phyloP scores from a whole-genome alignment of 495 filamentous ascomycete species.

The Talaromyces nanjingensis region DNA sequence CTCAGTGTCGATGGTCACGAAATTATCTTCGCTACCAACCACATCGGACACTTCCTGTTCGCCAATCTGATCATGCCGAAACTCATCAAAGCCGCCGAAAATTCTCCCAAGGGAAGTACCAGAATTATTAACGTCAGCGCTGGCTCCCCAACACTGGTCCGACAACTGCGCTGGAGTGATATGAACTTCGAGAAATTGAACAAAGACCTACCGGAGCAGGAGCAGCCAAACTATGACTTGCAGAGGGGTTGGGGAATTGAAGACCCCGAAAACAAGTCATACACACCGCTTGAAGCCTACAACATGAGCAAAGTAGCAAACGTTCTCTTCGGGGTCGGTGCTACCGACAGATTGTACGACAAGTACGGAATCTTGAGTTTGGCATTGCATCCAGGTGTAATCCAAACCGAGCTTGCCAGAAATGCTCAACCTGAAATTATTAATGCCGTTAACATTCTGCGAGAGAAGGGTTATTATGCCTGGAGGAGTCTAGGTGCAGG shows the following conservation, averaged over 20 bases:
- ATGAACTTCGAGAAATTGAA: conserved; percentile 32
- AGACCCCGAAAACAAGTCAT: conserved; percentile 16
- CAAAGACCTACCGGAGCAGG: conserved; percentile 29
- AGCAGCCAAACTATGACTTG: conserved; percentile 26
- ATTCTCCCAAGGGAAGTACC: conserved; percentile 26
- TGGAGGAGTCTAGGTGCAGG: conserved; percentile 28
- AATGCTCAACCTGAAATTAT: conserved; percentile 11
- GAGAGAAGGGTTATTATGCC: conserved; percentile 11
- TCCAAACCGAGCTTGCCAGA: conserved; percentile 27
- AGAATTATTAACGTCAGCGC: conserved; percentile 40
- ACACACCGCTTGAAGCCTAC: conserved; percentile 22
- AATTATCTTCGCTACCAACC: conserved; percentile 22
- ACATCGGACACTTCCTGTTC: conserved; percentile 23
- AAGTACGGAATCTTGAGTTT: conserved; percentile 23
- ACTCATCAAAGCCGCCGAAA: conserved; percentile 29
- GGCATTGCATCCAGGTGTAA: conserved; percentile 32
- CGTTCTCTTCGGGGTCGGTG: conserved; percentile 19
- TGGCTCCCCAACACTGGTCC: conserved; percentile 16
- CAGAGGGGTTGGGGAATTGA: conserved; percentile 20
- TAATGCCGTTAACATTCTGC: conserved; percentile 16
- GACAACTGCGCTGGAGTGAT: conserved; percentile 35
- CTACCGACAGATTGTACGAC: conserved; percentile 17
- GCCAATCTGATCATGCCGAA: conserved; percentile 33
- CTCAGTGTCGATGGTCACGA: conserved; percentile 21
- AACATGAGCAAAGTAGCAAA: conserved; percentile 26